Percentiles rank a stretch among this genome's conserved stretches.
Conservation (phyloP, 495 filamentous ascomycete genomes). For the Darksidea phi region DNA sequence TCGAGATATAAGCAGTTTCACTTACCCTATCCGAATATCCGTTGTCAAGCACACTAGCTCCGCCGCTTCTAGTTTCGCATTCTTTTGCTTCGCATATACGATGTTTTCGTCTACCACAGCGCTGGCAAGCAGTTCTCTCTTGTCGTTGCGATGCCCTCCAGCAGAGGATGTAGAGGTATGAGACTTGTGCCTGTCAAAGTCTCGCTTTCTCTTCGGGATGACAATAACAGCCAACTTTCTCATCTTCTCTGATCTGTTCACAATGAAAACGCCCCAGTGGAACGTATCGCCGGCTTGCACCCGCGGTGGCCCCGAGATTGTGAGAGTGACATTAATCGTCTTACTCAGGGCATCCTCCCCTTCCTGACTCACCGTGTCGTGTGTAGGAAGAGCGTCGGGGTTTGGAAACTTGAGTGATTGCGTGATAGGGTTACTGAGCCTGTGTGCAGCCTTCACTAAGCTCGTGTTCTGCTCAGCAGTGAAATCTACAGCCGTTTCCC, state of each 20-base stretch:
- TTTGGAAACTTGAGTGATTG: constrained; percentile 15
- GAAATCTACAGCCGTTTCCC: constrained; percentile 82
- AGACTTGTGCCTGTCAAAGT: constrained; percentile 57
- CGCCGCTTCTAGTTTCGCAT: constrained; percentile 64
- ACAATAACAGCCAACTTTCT: constrained; percentile 80
- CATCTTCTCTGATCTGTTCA: constrained; percentile 68
- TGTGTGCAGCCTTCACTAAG: constrained; percentile 38
- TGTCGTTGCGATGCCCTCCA: constrained; percentile 32
- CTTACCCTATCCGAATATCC: constrained; percentile 77
- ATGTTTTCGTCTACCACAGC: constrained; percentile 83
- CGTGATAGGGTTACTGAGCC: constrained; percentile 25
- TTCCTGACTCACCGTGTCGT: constrained; percentile 31
- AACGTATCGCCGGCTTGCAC: constrained; percentile 75
- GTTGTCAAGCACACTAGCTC: constrained; percentile 80
- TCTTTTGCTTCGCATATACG: constrained; percentile 78
- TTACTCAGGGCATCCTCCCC: constrained; percentile 50
- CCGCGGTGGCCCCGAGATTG: constrained; percentile 62
- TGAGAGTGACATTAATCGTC: constrained; percentile 74
- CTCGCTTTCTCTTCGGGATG: constrained; percentile 71
- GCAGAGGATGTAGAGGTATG: constrained; percentile 52
- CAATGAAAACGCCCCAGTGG: constrained; percentile 82
- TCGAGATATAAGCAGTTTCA: constrained; percentile 12
- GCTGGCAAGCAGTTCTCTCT: constrained; percentile 60
- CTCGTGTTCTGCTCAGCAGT: constrained; percentile 58
- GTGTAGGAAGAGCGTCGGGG: constrained; percentile 51